Conservation (phyloP, 805 yeast genomes). For the Saturnispora hagleri region DNA sequence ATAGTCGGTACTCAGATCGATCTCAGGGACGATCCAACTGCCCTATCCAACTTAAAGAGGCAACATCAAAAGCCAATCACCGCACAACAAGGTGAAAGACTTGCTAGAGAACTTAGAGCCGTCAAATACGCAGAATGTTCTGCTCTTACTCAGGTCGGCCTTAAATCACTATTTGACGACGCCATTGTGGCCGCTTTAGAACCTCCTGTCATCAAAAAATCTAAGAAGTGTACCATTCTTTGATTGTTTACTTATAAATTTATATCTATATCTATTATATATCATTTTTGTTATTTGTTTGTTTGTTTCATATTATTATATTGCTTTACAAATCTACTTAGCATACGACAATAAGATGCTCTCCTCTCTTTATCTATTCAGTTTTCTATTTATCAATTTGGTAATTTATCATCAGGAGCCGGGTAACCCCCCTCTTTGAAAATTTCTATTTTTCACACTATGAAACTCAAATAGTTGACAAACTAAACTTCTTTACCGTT, state of each 20-base stretch:
- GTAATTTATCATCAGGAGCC: background rate
- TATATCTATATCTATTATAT: conserved; percentile 8
- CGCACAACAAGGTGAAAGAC: conserved; percentile 79
- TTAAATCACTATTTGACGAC: conserved; percentile 96
- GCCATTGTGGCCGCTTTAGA: conserved; percentile 97
- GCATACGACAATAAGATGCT: too few relatives aligned
- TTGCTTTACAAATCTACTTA: conserved; percentile 5
- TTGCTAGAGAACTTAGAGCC: conserved; percentile 90
- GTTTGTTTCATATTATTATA: conserved; percentile 3
- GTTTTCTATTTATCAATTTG: background rate
- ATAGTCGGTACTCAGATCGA: conserved; percentile 97
- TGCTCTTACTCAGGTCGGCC: conserved; percentile 92
- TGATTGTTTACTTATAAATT: conserved; percentile 23
- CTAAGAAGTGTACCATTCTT: conserved; percentile 80
- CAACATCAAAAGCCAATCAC: conserved; percentile 84
- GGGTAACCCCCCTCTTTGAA: conserved; percentile 3
- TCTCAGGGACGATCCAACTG: conserved; percentile 86
- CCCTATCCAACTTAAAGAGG: conserved; percentile 80
- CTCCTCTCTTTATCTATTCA: background rate
- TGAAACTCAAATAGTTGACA: background rate
- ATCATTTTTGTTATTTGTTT: conserved; percentile 5
- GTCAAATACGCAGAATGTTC: conserved; percentile 97
- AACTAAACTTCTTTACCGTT: background rate
- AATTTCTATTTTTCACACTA: background rate
- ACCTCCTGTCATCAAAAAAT: conserved; percentile 81